A percentile compares a stretch with the other conserved stretches of the same genome.
phyloP scores from a whole-genome alignment of 2,329 filamentous ascomycete species.

The Allantophomopsis lycopodina region DNA sequence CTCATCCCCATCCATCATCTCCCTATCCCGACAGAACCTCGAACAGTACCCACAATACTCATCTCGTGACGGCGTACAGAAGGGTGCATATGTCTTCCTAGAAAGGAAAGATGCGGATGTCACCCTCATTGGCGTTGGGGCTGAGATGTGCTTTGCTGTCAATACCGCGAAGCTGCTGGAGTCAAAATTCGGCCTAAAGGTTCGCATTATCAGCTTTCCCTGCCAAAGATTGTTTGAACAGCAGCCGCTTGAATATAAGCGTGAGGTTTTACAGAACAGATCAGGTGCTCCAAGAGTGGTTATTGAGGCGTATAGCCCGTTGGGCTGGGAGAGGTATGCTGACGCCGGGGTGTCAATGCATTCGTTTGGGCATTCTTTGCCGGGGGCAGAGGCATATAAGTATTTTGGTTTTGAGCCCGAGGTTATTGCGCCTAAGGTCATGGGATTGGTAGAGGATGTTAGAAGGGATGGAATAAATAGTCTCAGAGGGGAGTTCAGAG shows the following conservation, averaged over 20 bases:
- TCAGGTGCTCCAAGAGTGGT: conserved; percentile 33
- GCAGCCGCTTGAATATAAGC: conserved; percentile 29
- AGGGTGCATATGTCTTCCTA: conserved; percentile 30
- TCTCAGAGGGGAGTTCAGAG: conserved; percentile 6
- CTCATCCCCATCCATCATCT: conserved; percentile 31
- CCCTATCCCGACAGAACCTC: conserved; percentile 29
- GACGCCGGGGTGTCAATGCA: conserved; percentile 39
- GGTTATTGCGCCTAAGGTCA: conserved; percentile 22
- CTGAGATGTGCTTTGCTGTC: conserved; percentile 27
- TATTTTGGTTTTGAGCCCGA: conserved; percentile 38
- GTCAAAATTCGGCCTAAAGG: conserved; percentile 21
- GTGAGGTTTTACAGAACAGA: conserved; percentile 27
- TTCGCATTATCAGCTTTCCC: conserved; percentile 29
- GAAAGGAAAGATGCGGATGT: conserved; percentile 30
- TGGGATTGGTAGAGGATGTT: conserved; percentile 15
- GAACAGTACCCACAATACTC: conserved; percentile 24
- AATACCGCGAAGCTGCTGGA: conserved; percentile 23
- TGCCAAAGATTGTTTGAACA: conserved; percentile 28
- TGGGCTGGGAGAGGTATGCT: conserved; percentile 47
- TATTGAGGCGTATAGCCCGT: conserved; percentile 43
- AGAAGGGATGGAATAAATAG: conserved; percentile 12
- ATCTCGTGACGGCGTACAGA: conserved; percentile 24
- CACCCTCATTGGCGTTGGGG: conserved; percentile 25
- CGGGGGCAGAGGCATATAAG: conserved; percentile 37
- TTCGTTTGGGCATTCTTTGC: conserved; percentile 39